Evolutionary conservation across 2,329 filamentous ascomycete species (phyloP).

Genomic region (Colletotrichum sp.): DNA sequence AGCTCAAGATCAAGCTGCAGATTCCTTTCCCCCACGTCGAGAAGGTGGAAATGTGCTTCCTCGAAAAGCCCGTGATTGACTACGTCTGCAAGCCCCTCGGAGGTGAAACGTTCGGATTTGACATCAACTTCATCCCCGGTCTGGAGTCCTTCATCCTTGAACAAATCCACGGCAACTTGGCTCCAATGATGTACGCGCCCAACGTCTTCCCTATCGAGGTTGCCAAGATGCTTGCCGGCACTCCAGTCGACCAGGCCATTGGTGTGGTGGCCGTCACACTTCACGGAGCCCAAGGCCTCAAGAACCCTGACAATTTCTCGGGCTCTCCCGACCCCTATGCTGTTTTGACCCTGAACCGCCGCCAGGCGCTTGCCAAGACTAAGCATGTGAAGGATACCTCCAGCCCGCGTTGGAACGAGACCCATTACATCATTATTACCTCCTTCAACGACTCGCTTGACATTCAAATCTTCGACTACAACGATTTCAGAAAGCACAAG

Average conservation of each 20-base stretch:
- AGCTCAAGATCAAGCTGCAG: conserved; percentile 96
- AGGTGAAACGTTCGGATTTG: conserved; percentile 93
- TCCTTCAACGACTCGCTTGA: conserved; percentile 89
- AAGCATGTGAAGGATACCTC: conserved; percentile 85
- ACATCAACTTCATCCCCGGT: conserved; percentile 98
- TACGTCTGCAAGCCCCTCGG: conserved; percentile 98
- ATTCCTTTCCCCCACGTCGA: conserved; percentile 96
- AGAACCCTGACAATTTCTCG: conserved; percentile 93
- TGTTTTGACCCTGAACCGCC: conserved; percentile 82
- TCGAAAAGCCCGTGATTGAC: conserved; percentile 87
- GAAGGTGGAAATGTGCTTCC: conserved; percentile 91
- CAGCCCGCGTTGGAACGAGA: conserved; percentile 95
- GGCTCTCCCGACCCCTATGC: conserved; percentile 92
- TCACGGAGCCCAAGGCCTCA: conserved; percentile 89
- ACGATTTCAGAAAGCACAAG: conserved; percentile 96
- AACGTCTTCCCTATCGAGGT: conserved; percentile 99
- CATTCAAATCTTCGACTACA: conserved; percentile 87
- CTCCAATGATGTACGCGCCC: conserved; percentile 97
- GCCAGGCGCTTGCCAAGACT: conserved; percentile 82
- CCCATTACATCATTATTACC: conserved; percentile 92
- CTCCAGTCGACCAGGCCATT: conserved; percentile 92
- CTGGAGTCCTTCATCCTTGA: conserved; percentile 94
- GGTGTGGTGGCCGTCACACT: conserved; percentile 92
- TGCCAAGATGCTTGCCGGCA: conserved; percentile 96
- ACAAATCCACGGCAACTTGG: conserved; percentile 91